These are phyloP conservation scores for Chondrostereum purpureum DNA, from an alignment of 1,284 basidiomycete genomes.

Conservation along the genomic window DNA sequence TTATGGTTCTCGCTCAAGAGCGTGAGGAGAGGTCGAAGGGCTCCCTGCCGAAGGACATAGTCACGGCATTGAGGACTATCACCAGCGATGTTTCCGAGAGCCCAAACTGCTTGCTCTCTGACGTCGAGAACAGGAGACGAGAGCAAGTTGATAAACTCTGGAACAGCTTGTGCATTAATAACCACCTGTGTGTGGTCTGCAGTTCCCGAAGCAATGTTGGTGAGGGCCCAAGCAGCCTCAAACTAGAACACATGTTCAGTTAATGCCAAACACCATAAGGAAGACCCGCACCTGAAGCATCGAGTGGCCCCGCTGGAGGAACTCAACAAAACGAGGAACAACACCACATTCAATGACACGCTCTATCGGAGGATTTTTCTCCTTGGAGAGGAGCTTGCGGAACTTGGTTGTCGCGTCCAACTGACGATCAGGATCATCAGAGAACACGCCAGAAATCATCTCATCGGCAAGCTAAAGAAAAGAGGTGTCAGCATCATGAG, in stretches of 20 bases:
- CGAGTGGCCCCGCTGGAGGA: slow-evolving; percentile 80
- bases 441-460: slow-evolving; percentile 93
- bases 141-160: slow-evolving; percentile 7
- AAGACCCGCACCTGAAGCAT: slow-evolving; percentile 79
- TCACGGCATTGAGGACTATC: slow-evolving; percentile 93
- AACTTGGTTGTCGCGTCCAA: slow-evolving; percentile 96
- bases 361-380: slow-evolving; percentile 99
- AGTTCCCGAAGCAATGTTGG: slow-evolving; percentile 99
- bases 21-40: slow-evolving; percentile 64
- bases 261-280: slow-evolving; percentile 8
- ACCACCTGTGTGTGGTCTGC: slow-evolving; percentile 99
- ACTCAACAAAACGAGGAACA: slow-evolving; percentile 96
- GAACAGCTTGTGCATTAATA: slow-evolving; percentile 65
- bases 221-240: slow-evolving; percentile 98
- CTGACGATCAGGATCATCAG: slow-evolving; percentile 86
- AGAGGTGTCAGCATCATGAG: slow-evolving; percentile 15
- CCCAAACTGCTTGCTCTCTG: slow-evolving; percentile 96
- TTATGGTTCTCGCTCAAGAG: slow-evolving; percentile 86
- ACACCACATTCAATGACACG: slow-evolving; percentile 97
- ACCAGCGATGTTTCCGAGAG: slow-evolving; percentile 93
- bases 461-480: slow-evolving; percentile 70
- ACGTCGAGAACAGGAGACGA: slow-evolving; percentile 67
- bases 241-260: slow-evolving; percentile 52
- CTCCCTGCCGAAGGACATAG: slow-evolving; percentile 78
- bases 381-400: slow-evolving; percentile 97